A percentile compares a stretch with the other conserved stretches of the same genome.
phyloP scores from a whole-genome alignment of 2,329 filamentous ascomycete species.

The Bertia moriformis region DNA sequence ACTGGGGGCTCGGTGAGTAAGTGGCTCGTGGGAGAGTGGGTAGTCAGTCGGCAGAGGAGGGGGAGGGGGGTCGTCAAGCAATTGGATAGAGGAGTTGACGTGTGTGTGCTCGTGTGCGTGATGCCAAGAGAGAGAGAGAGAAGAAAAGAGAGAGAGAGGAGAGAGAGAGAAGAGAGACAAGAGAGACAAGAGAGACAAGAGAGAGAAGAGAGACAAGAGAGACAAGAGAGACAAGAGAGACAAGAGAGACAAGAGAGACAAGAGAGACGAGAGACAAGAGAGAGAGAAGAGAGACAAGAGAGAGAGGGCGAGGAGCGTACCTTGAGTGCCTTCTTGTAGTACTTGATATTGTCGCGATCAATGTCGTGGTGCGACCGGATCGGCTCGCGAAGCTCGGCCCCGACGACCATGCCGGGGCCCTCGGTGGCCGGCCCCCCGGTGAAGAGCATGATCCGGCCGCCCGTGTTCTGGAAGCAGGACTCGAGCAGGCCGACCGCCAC shows the following conservation, averaged over 20 bases:
- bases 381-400: slow-evolving; percentile 84
- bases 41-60: slow-evolving; percentile 11
- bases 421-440: slow-evolving; percentile 89
- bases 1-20: slow-evolving; percentile 31
- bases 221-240: too few relatives aligned
- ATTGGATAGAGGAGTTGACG: too few relatives aligned
- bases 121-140: too few relatives aligned
- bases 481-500: slow-evolving; percentile 87
- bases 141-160: too few relatives aligned
- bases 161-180: too few relatives aligned
- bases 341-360: slow-evolving; percentile 96
- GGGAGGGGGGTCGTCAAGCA: neutral
- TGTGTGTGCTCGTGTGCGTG: too few relatives aligned
- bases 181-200: too few relatives aligned
- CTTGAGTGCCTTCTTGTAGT: slow-evolving; percentile 98
- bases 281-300: too few relatives aligned
- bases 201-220: too few relatives aligned
- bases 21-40: neutral
- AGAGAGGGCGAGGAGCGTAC: slow-evolving; percentile 29
- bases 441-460: slow-evolving; percentile 93
- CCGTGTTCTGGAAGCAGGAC: slow-evolving; percentile 87
- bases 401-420: slow-evolving; percentile 91
- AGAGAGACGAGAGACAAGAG: too few relatives aligned
- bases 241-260: too few relatives aligned
- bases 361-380: slow-evolving; percentile 98